Evolutionary conservation across 352 stramenopile genomes (phyloP).

Genomic region (Elongisporangium undulatum): DNA sequence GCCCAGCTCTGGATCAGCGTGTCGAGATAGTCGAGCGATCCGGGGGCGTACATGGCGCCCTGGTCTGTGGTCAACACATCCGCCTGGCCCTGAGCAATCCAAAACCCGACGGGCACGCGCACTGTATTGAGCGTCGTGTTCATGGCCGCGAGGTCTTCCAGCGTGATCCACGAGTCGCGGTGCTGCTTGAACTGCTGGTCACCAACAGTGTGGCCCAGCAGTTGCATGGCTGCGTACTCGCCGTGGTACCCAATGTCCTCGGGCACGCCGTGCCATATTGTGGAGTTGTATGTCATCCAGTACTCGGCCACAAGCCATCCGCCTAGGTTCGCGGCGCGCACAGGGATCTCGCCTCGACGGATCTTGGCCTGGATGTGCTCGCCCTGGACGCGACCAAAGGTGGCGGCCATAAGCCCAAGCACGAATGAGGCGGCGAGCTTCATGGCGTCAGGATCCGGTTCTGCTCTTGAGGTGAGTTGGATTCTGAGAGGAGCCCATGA

Average conservation of each 20-base stretch:
- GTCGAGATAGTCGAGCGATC: slow-evolving; percentile 47
- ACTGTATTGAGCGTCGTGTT: slow-evolving; percentile 31
- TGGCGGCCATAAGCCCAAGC: too few relatives aligned
- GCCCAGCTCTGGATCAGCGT: slow-evolving; percentile 46
- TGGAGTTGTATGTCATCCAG: slow-evolving; percentile 18
- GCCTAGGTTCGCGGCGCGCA: slow-evolving; percentile 24
- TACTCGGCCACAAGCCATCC: slow-evolving; percentile 23
- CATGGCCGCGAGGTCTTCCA: slow-evolving; percentile 23
- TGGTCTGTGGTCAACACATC: slow-evolving; percentile 2
- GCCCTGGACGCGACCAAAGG: too few relatives aligned
- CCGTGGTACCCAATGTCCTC: slow-evolving; percentile 5
- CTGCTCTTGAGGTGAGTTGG: too few relatives aligned
- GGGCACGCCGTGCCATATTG: slow-evolving; percentile 11
- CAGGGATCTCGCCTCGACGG: slow-evolving; percentile 12
- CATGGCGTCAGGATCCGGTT: too few relatives aligned
- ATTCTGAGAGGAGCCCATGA: too few relatives aligned
- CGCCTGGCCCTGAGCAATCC: slow-evolving; percentile 27
- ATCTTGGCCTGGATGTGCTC: slow-evolving; percentile 25
- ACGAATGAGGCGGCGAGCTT: too few relatives aligned
- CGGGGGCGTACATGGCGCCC: slow-evolving; percentile 14
- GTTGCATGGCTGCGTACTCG: slow-evolving; percentile 22
- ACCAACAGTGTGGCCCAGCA: slow-evolving; percentile 12
- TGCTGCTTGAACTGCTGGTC: slow-evolving; percentile 17
- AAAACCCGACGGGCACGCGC: slow-evolving; percentile 37
- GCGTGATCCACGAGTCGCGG: slow-evolving; percentile 20